Conservation (phyloP, 2,329 filamentous ascomycete species). For the Fusarium fracticaudum region DNA sequence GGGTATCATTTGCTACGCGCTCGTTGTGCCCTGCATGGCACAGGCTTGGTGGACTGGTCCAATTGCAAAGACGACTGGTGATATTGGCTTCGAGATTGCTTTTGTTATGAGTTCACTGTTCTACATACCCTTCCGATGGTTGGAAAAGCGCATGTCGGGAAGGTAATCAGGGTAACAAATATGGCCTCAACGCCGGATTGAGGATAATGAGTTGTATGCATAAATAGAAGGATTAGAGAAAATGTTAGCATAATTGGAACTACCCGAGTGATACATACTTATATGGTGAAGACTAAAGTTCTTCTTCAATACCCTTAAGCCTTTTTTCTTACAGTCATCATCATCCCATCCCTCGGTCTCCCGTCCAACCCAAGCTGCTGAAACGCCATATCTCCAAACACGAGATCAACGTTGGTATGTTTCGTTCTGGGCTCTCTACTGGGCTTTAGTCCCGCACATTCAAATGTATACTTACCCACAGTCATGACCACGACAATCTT, state of each 20-base stretch:
- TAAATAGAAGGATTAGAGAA: slow-evolving; percentile 13
- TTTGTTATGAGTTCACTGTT: slow-evolving; percentile 60
- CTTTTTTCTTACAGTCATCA: slow-evolving; percentile 32
- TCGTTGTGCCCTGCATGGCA: slow-evolving; percentile 68
- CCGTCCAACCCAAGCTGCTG: slow-evolving; percentile 36
- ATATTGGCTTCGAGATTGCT: slow-evolving; percentile 73
- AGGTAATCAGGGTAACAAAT: slow-evolving; percentile 19
- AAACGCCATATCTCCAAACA: slow-evolving; percentile 37
- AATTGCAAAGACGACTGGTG: slow-evolving; percentile 67
- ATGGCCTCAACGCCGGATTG: slow-evolving; percentile 5
- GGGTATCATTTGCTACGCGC: slow-evolving; percentile 56
- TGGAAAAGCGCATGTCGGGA: slow-evolving; percentile 53
- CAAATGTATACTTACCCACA: slow-evolving; percentile 39
- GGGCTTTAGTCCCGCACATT: slow-evolving; percentile 27
- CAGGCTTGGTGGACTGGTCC: slow-evolving; percentile 71
- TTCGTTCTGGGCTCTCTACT: slow-evolving; percentile 16
- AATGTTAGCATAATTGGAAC: background rate
- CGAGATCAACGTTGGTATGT: slow-evolving; percentile 40
- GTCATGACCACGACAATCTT: slow-evolving; percentile 42
- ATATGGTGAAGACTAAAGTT: background rate
- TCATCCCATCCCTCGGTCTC: slow-evolving; percentile 35
- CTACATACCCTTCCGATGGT: slow-evolving; percentile 58
- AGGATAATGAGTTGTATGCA: slow-evolving; percentile 5
- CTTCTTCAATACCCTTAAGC: too few species aligned
- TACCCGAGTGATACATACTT: background rate